Conservation (phyloP, 495 filamentous ascomycete genomes). For the Thermothielavioides terrestris region DNA sequence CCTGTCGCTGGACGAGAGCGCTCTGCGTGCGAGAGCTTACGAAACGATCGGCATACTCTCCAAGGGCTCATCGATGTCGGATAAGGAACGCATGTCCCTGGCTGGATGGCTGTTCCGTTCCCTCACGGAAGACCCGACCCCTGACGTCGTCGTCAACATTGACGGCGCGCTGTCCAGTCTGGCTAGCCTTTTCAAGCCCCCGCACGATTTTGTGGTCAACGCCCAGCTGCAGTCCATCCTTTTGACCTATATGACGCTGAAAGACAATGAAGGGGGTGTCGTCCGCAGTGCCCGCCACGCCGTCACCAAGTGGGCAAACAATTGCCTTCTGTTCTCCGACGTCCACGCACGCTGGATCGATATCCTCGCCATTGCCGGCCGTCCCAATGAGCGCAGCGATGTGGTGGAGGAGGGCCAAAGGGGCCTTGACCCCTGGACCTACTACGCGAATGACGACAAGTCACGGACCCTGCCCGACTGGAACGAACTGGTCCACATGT, state of each 20-base stretch:
- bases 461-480: slow-evolving; percentile 37
- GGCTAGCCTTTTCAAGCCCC: slow-evolving; percentile 40
- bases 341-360: slow-evolving; percentile 79
- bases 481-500: slow-evolving; percentile 34
- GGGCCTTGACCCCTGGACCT: slow-evolving; percentile 57
- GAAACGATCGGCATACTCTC: slow-evolving; percentile 79
- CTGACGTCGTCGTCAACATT: slow-evolving; percentile 72
- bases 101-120: slow-evolving; percentile 74
- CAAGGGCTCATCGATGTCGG: slow-evolving; percentile 39
- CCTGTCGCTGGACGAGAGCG: slow-evolving; percentile 50
- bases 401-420: slow-evolving; percentile 84
- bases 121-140: slow-evolving; percentile 69
- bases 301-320: slow-evolving; percentile 81
- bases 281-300: slow-evolving; percentile 67
- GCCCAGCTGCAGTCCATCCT: slow-evolving; percentile 43
- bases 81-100: slow-evolving; percentile 47
- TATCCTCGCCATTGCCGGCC: slow-evolving; percentile 63
- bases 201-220: slow-evolving; percentile 27
- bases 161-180: slow-evolving; percentile 81
- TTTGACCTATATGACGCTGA: slow-evolving; percentile 55
- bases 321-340: slow-evolving; percentile 74
- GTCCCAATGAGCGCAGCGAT: slow-evolving; percentile 60
- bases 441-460: slow-evolving; percentile 31
- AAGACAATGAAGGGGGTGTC: slow-evolving; percentile 44
- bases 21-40: slow-evolving; percentile 66